phyloP scores from a whole-genome alignment of 805 yeast genomes.

The Wickerhamiella australiensis region DNA sequence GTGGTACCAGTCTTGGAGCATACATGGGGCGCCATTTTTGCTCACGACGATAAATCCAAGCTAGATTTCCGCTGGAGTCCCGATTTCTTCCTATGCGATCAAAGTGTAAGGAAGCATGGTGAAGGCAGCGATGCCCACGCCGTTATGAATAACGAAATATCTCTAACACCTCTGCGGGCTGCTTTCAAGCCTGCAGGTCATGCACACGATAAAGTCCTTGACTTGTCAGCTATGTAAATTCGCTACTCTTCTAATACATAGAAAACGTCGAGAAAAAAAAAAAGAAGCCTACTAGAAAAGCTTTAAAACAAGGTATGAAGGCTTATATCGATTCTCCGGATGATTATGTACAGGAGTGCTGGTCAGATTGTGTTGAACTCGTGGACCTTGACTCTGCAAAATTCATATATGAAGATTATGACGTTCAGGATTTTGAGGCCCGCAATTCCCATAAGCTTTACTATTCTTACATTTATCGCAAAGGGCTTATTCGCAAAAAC shows the following conservation, averaged over 20 bases:
- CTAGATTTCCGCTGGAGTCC: conserved; percentile 68
- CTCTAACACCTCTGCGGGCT: conserved; percentile 19
- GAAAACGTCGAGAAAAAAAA: neutral
- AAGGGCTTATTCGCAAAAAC: conserved; percentile 84
- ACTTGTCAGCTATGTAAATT: conserved; percentile 6
- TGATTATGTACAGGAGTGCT: conserved; percentile 18
- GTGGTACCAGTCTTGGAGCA: conserved; percentile 76
- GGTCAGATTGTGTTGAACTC: conserved; percentile 12
- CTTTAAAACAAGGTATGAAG: conserved; percentile 11
- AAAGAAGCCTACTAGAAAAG: neutral
- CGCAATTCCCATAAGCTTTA: conserved; percentile 14
- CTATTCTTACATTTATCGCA: conserved; percentile 61
- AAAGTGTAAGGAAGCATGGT: conserved; percentile 34
- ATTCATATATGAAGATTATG: conserved; percentile 84
- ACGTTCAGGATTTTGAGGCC: conserved; percentile 64
- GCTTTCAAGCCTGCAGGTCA: conserved; percentile 7
- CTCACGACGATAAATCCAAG: conserved; percentile 9
- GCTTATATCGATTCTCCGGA: conserved; percentile 16
- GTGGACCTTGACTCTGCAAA: neutral
- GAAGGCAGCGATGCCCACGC: conserved; percentile 59
- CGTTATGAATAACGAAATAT: conserved; percentile 49
- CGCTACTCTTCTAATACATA: neutral
- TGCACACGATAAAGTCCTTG: conserved; percentile 2
- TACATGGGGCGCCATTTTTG: conserved; percentile 62
- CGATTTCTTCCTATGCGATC: conserved; percentile 55